Conservation (phyloP, 169 alveolate species). For the Cryptosporidium muris region DNA sequence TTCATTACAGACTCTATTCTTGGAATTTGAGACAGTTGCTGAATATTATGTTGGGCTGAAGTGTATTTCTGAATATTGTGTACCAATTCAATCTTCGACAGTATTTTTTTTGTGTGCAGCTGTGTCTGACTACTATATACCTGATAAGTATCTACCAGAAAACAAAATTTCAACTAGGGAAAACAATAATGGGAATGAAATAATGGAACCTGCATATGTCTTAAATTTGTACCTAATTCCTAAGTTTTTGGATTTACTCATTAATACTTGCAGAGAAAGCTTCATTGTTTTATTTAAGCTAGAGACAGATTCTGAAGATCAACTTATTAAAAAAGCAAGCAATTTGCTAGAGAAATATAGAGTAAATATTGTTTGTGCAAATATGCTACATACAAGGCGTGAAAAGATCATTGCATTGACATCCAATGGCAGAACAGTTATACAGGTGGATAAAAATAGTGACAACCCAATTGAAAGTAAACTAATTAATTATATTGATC, state of each 20-base stretch:
- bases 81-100: slow-evolving; percentile 13
- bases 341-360: slow-evolving; percentile 73
- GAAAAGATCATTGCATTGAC: slow-evolving; percentile 30
- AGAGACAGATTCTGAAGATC: slow-evolving; percentile 77
- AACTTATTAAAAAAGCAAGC: slow-evolving; percentile 72
- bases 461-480: slow-evolving; percentile 31
- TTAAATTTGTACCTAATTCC: slow-evolving; percentile 76
- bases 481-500: slow-evolving; percentile 14
- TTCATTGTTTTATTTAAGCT: slow-evolving; percentile 77
- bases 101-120: slow-evolving; percentile 84
- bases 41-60: slow-evolving; percentile 74
- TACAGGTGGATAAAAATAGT: not conserved
- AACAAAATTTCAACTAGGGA: slow-evolving; percentile 30
- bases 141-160: slow-evolving; percentile 60
- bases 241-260: slow-evolving; percentile 72
- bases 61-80: slow-evolving; percentile 49
- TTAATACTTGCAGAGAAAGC: slow-evolving; percentile 61
- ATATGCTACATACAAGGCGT: slow-evolving; percentile 74
- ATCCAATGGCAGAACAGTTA: slow-evolving; percentile 1
- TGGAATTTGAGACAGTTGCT: slow-evolving; percentile 74
- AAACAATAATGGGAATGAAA: slow-evolving; percentile 10
- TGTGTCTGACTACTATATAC: slow-evolving; percentile 87
- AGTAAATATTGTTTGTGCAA: slow-evolving; percentile 76
- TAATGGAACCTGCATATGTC: slow-evolving; percentile 12
- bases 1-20: slow-evolving; percentile 48